phyloP scores from a whole-genome alignment of 2,329 filamentous ascomycete species.

The Trichoderma oligosporum region DNA sequence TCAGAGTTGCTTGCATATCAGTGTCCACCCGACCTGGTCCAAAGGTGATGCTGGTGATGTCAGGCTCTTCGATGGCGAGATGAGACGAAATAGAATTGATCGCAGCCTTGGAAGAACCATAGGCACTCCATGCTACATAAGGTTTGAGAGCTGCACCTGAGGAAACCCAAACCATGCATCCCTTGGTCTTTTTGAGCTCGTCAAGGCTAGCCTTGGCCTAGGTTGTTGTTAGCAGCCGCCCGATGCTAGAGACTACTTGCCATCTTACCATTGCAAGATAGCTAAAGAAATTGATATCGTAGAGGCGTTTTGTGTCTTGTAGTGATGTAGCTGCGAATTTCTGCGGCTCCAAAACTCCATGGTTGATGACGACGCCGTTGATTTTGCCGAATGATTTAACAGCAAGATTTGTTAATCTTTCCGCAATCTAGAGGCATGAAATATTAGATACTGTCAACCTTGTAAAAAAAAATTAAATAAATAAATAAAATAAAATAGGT shows the following conservation, averaged over 20 bases:
- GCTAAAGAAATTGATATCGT: constrained; percentile 85
- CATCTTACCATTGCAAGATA: constrained; percentile 66
- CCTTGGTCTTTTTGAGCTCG: constrained; percentile 62
- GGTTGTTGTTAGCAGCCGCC: constrained; percentile 10
- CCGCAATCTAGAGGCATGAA: constrained; percentile 44
- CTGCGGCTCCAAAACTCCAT: constrained; percentile 76
- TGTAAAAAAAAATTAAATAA: background rate
- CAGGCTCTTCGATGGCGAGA: constrained; percentile 70
- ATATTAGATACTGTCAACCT: background rate
- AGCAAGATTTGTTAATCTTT: constrained; percentile 62
- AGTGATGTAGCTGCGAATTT: constrained; percentile 63
- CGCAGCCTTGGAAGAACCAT: constrained; percentile 79
- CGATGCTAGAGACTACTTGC: background rate
- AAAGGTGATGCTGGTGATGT: constrained; percentile 68
- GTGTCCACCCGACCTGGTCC: constrained; percentile 82
- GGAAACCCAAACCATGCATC: constrained; percentile 72
- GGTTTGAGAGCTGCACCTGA: constrained; percentile 68
- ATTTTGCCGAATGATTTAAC: constrained; percentile 65
- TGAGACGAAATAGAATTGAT: constrained; percentile 75
- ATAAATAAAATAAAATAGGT: background rate
- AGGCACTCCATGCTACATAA: constrained; percentile 73
- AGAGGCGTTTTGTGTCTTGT: constrained; percentile 70
- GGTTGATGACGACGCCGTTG: constrained; percentile 84
- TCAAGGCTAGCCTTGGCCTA: constrained; percentile 69
- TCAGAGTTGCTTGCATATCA: constrained; percentile 80